A percentile compares a stretch with the other conserved stretches of the same genome.
Evolutionary conservation across 164 flowering plant species (phyloP).

Genomic region (Akebia trifoliata): DNA sequence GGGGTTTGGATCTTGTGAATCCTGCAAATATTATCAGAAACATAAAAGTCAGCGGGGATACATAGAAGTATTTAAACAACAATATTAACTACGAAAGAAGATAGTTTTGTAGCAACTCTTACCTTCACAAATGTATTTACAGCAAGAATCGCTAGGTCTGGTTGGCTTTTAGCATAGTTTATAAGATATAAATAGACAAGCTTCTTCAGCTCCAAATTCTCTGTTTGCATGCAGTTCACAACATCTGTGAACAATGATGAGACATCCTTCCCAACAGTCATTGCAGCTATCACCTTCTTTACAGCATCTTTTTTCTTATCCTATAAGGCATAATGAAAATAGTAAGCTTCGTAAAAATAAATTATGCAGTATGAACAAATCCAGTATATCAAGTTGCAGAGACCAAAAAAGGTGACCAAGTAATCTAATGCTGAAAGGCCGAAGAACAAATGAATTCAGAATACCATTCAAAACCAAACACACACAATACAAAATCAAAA

Average conservation of each 20-base stretch:
- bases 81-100: too few relatives aligned
- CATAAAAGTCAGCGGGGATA: neutral
- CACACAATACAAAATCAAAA: neutral
- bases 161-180: constrained; percentile 98
- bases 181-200: constrained; percentile 96
- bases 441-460: too few relatives aligned
- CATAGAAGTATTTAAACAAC: neutral
- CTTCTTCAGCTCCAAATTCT: constrained; percentile 96
- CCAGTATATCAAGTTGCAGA: neutral
- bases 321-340: constrained; percentile 32
- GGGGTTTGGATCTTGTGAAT: constrained; percentile 99
- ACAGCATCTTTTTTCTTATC: constrained; percentile 99
- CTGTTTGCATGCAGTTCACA: constrained; percentile 99
- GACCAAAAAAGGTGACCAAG: too few relatives aligned
- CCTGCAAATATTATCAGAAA: constrained; percentile 42
- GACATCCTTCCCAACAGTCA: constrained; percentile 99
- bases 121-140: constrained; percentile 99
- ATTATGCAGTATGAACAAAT: neutral
- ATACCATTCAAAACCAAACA: neutral
- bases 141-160: constrained; percentile 97
- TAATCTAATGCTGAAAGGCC: too few relatives aligned
- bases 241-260: constrained; percentile 97
- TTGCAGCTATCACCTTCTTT: constrained; percentile 98
- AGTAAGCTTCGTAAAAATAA: neutral
- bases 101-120: too few relatives aligned